These are phyloP conservation scores for Trifolium subterraneum DNA, from an alignment of 306 rosid species.

Conservation along the genomic window DNA sequence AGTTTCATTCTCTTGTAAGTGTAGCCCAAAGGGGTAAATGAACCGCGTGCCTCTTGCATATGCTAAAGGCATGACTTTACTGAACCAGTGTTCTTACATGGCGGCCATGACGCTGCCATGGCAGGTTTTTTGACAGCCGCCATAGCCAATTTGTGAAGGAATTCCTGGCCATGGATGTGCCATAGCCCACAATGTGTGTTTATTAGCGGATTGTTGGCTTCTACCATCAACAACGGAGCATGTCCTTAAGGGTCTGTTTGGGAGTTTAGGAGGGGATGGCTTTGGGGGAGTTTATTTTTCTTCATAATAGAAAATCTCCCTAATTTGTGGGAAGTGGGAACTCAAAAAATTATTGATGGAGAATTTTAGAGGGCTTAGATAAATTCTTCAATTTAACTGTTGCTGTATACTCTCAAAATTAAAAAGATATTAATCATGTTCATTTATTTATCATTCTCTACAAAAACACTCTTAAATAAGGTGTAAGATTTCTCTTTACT, in stretches of 20 bases:
- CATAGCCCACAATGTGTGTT: not conserved
- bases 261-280: no score
- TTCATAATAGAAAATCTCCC: no score
- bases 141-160: not conserved
- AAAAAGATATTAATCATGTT: no score
- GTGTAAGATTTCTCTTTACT: no score
- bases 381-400: no score
- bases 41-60: not conserved
- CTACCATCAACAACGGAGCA: not conserved
- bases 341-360: no score
- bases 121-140: not conserved
- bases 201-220: not conserved
- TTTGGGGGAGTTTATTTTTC: no score
- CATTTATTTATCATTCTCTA: no score
- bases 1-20: not conserved
- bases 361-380: no score
- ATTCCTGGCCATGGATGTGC: not conserved
- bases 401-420: no score
- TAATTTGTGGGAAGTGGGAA: no score
- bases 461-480: no score
- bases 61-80: not conserved
- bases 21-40: not conserved
- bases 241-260: not conserved
- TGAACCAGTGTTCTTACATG: not conserved
- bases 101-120: not conserved